Evolutionary conservation across 352 stramenopile genomes (phyloP).

Genomic region (Phytophthora fragariaefolia): DNA sequence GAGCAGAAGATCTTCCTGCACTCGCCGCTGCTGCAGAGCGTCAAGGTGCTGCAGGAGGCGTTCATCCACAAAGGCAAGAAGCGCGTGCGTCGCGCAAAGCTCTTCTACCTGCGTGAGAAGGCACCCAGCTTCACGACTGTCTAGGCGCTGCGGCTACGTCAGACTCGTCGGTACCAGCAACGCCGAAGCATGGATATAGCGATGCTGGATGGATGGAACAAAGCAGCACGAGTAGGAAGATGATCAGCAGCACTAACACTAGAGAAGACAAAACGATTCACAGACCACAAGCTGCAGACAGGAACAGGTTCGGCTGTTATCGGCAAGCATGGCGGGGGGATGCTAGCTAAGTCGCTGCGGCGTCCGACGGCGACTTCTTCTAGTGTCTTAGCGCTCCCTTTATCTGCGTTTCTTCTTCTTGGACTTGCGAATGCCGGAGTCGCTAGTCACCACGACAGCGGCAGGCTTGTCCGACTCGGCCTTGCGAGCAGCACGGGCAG

Average conservation of each 20-base stretch:
- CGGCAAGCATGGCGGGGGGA: slow-evolving; percentile 8
- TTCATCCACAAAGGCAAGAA: slow-evolving; percentile 94
- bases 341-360: slow-evolving; percentile 20
- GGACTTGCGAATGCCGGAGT: slow-evolving; percentile 78
- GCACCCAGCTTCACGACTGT: slow-evolving; percentile 83
- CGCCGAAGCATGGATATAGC: too few relatives aligned
- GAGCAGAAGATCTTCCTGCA: slow-evolving; percentile 91
- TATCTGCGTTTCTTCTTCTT: slow-evolving; percentile 91
- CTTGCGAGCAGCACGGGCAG: slow-evolving; percentile 77
- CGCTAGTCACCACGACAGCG: slow-evolving; percentile 60
- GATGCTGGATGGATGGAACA: slow-evolving; percentile 27
- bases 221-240: slow-evolving; percentile 22
- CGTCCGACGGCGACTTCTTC: slow-evolving; percentile 5
- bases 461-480: slow-evolving; percentile 65
- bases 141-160: slow-evolving; percentile 40
- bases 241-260: slow-evolving; percentile 31
- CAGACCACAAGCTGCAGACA: slow-evolving; percentile 26
- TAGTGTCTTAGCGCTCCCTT: slow-evolving; percentile 25
- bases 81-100: slow-evolving; percentile 86
- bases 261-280: slow-evolving; percentile 39
- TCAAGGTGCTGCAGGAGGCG: slow-evolving; percentile 89
- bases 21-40: slow-evolving; percentile 86
- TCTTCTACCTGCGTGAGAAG: slow-evolving; percentile 92
- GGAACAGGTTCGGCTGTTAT: slow-evolving; percentile 31
- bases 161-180: slow-evolving; percentile 16